Evolutionary conservation across 2,329 filamentous ascomycete species (phyloP), one percentile per base, ranked within the genome.

Genomic region (Aspergillus sp.): DNA sequence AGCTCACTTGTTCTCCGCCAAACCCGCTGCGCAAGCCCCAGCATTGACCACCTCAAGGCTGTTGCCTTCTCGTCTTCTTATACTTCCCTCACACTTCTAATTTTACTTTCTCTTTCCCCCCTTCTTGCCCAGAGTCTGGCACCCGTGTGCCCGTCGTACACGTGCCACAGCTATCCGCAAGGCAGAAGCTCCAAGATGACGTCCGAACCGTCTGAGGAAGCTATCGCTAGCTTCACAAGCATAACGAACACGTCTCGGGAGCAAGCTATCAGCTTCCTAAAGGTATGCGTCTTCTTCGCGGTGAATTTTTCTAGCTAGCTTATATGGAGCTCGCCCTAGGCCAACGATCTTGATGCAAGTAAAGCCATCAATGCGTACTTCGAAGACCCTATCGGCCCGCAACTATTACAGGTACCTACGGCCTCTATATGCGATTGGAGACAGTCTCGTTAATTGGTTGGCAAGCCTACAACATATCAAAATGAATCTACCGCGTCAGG

Each of bases 311-410:
- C 22, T 11, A 31, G 11, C 66, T 7, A 31, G n/a, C 67, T 72
- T 58, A 73, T n/a, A 2, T 34, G 3, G 34, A 11, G 3, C n/a
- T 47, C 15, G 23, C 9, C 31, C n/a, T 56, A 81, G 80, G 79
- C 77, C 56, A 77, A 81, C 63, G 76, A 80, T 56, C 74, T 78
- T 52, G 76, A 82, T 64, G 73, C 77, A 1, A 75, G 80, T 46
- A 77, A 76, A 67, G 80, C 80, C 34, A 76, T 81, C 63, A 82
- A 82, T 69, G 79, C 80, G 22, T 82, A 78, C 65, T 80, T 80
- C 38, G 80, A 82, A 69, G 78, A 81, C 65, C 78, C 79, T 17
- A 73, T 71, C 17, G 72, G 74, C 28, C 67, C 73, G 22, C 70
- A 72, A 48, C 63, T 66, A 41, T 41, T 41, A 55, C 64, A 77